Base-by-base conservation (phyloP, 805 yeast genomes). In the Lipomyces spencermartinsiae region DNA sequence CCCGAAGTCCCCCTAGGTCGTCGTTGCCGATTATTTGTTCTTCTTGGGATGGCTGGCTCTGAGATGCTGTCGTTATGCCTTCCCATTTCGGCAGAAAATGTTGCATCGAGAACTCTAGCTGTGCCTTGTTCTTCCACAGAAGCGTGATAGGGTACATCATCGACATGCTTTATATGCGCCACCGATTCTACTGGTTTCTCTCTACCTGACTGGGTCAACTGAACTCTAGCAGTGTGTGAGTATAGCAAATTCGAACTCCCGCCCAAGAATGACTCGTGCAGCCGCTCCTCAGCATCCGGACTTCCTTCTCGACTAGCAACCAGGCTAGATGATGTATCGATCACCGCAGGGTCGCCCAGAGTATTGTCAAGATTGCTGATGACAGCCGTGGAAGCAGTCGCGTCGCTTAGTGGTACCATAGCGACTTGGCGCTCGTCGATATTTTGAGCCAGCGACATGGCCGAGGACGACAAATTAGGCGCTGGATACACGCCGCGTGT, bases 401-500 rank as follows among this genome's bases (percentile, higher is more conserved):
- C 2, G 9, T 37, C 43, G 19, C 10, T 29, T 55, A 9, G 62
- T 5, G 31, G 29, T 5, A 3, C 14, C 53, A 12, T 16, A 7
- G 10, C 9, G 9, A n/a, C 12, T 22, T 8, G 7, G 12, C 10
- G 29, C 12, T 65, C 8, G n/a, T 25, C 34, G 37, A 31, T 19
- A 10, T 25, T 25, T 9, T 2, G 10, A 51, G 31, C 14, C 31
- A 2, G 16, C 1, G 25, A 4, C n/a, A 22, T 31, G 22, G 61
- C 62, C 25, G 61, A 39, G 10, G 65, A 12, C 39, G 25, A 22
- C 61, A n/a, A 51, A 16, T 49, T 35, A 49, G 54, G 54, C 8
- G 22, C 46, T 8, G 58, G 55, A 59, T n/a, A 29, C 7, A 55
- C 34, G 10, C 65, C 65, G 25, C 65, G 53, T 34, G 64, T 62